Percentiles rank a stretch among this genome's conserved stretches.
phyloP scores from a whole-genome alignment of 176 grass and related monocot species.

The Musa acuminata region DNA sequence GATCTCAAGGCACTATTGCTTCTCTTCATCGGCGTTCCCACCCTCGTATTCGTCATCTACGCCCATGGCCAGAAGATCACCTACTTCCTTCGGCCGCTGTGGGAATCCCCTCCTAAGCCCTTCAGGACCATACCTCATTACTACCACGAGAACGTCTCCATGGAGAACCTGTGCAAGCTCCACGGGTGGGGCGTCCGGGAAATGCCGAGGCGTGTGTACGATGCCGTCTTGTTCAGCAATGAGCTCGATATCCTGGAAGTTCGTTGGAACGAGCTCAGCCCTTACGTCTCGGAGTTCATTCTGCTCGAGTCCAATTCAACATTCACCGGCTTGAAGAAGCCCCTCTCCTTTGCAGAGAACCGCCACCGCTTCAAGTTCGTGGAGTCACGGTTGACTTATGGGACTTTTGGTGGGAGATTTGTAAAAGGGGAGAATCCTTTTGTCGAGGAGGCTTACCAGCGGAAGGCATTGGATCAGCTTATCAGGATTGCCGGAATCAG shows the following conservation, averaged over 20 bases:
- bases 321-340: conserved; percentile 56
- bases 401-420: conserved; percentile 58
- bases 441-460: conserved; percentile 82
- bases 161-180: conserved; percentile 26
- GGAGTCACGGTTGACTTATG: conserved; percentile 41
- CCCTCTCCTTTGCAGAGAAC: conserved; percentile 62
- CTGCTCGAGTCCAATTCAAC: conserved; percentile 89
- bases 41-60: conserved; percentile 60
- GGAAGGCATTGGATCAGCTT: conserved; percentile 71
- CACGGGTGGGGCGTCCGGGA: conserved; percentile 75
- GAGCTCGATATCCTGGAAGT: conserved; percentile 23
- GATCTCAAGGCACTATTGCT: conserved; percentile 52
- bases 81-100: conserved; percentile 53
- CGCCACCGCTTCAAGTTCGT: conserved; percentile 29
- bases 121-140: conserved; percentile 71
- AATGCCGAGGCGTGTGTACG: conserved; percentile 15
- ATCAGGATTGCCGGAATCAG: conserved; percentile 11
- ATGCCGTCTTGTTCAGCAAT: too few species aligned
- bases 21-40: conserved; percentile 64
- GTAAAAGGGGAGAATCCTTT: conserved; percentile 82
- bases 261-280: conserved; percentile 87
- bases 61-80: conserved; percentile 85
- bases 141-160: background rate
- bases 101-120: conserved; percentile 36
- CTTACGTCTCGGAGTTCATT: conserved; percentile 76